Evolutionary conservation across 164 flowering plant species (phyloP).

Genomic region (Tetrastigma voinierianum): DNA sequence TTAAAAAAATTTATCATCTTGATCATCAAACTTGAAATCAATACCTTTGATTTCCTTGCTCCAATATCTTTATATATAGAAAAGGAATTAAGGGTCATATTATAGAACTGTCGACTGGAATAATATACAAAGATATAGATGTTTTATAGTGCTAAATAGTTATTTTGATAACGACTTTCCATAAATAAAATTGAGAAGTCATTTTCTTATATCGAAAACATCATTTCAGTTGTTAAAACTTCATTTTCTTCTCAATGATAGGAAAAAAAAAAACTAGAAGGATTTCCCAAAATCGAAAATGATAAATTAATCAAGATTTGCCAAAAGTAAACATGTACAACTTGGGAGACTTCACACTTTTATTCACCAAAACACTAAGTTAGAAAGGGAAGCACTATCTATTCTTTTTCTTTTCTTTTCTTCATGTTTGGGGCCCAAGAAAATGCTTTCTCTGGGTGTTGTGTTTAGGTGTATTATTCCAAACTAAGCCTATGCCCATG

Average conservation of each 20-base stretch:
- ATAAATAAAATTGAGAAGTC: background rate
- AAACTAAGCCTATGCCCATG: constrained; percentile 5
- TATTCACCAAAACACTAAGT: background rate
- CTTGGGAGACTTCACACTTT: background rate
- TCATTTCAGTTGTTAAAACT: too few relatives aligned
- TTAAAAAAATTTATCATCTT: too few relatives aligned
- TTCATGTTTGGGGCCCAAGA: background rate
- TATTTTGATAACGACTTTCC: background rate
- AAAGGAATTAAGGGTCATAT: too few relatives aligned
- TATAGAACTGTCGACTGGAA: too few relatives aligned
- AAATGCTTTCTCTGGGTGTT: background rate
- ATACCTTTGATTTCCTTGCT: too few relatives aligned
- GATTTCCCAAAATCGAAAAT: background rate
- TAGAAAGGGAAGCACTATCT: background rate
- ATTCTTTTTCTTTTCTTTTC: background rate
- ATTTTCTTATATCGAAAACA: background rate
- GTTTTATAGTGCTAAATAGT: too few relatives aligned
- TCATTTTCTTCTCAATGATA: too few relatives aligned
- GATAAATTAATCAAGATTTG: background rate
- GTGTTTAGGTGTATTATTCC: constrained; percentile 10
- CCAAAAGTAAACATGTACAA: background rate
- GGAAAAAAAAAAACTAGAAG: too few relatives aligned
- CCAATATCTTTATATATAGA: too few relatives aligned
- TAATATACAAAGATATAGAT: too few relatives aligned
- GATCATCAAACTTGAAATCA: too few relatives aligned